Evolutionary conservation across 306 rosid species (phyloP).

Genomic region (Amphicarpaea edgeworthii): DNA sequence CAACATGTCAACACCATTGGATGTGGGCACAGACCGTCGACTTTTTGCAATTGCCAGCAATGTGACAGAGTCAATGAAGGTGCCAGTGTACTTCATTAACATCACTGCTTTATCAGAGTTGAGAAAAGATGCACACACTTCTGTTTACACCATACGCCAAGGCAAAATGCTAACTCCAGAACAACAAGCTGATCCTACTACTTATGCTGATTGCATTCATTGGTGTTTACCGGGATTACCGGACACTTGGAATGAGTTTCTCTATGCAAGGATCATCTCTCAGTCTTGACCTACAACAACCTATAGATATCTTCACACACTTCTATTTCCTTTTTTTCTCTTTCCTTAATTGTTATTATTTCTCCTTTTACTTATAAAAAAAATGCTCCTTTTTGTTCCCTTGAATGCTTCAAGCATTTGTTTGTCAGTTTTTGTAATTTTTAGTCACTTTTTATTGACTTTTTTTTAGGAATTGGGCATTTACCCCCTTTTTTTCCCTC

Average conservation of each 20-base stretch:
- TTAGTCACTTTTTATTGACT: constrained; percentile 43
- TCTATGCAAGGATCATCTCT: constrained; percentile 78
- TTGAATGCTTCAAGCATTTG: constrained; percentile 44
- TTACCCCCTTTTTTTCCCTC: background rate
- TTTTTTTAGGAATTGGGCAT: constrained; percentile 48
- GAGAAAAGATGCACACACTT: constrained; percentile 93
- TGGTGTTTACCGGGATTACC: constrained; percentile 99
- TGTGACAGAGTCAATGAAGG: constrained; percentile 66
- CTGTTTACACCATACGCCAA: constrained; percentile 89
- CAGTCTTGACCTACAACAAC: constrained; percentile 66
- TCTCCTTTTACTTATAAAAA: constrained; percentile 32
- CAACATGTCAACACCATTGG: constrained; percentile 66
- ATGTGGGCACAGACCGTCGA: constrained; percentile 93
- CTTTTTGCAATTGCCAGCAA: constrained; percentile 66
- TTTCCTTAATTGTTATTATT: constrained; percentile 45
- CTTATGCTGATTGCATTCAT: constrained; percentile 94
- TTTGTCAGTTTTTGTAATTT: constrained; percentile 45
- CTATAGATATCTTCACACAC: constrained; percentile 14
- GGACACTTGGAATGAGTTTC: constrained; percentile 95
- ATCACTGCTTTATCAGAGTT: constrained; percentile 82
- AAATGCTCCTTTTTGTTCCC: constrained; percentile 2
- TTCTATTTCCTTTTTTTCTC: constrained; percentile 23
- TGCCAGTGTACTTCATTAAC: constrained; percentile 79
- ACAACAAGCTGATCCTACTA: constrained; percentile 90
- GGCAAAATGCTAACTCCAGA: constrained; percentile 88